These are phyloP conservation scores for Arachnomyces sp. DNA, from an alignment of 2,329 filamentous ascomycete genomes.

Conservation along the genomic window DNA sequence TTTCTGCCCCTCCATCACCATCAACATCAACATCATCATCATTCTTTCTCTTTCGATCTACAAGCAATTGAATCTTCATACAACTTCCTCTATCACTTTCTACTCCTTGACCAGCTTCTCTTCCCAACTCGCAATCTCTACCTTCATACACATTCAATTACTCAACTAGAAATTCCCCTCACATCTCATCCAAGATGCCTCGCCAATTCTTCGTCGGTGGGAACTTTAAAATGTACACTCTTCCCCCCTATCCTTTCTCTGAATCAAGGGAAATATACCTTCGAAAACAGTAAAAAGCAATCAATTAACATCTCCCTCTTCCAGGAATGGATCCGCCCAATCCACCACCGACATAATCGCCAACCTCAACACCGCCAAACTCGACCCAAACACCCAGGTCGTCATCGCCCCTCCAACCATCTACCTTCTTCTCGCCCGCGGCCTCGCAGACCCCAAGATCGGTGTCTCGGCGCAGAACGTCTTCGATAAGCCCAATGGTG, in stretches of 20 bases:
- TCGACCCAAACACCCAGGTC: constrained; percentile 64
- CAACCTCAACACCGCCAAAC: constrained; percentile 76
- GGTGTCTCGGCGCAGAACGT: constrained; percentile 94
- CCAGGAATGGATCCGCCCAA: constrained; percentile 86
- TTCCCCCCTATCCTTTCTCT: constrained; percentile 20
- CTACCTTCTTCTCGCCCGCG: constrained; percentile 81
- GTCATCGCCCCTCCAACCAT: constrained; percentile 86
- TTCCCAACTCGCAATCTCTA: too few relatives aligned
- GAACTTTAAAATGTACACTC: constrained; percentile 99
- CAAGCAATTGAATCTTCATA: too few relatives aligned
- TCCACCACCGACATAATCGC: constrained; percentile 86
- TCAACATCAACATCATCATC: constrained; percentile 3
- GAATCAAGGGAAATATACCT: constrained; percentile 13
- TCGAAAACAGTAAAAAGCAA: constrained; percentile 3
- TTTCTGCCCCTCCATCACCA: constrained; percentile 4
- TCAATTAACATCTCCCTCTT: constrained; percentile 4
- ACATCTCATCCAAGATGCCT: constrained; percentile 57
- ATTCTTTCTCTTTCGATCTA: constrained; percentile 2
- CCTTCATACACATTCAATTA: too few relatives aligned
- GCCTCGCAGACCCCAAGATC: constrained; percentile 66
- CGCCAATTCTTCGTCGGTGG: constrained; percentile 96
- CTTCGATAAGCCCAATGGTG: constrained; percentile 92
- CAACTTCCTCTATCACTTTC: too few relatives aligned
- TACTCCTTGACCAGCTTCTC: neutral
- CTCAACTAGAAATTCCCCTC: neutral